A percentile compares a stretch with the other conserved stretches of the same genome.
Conservation (phyloP, 306 rosid species). For the Adenanthera pavonina region DNA sequence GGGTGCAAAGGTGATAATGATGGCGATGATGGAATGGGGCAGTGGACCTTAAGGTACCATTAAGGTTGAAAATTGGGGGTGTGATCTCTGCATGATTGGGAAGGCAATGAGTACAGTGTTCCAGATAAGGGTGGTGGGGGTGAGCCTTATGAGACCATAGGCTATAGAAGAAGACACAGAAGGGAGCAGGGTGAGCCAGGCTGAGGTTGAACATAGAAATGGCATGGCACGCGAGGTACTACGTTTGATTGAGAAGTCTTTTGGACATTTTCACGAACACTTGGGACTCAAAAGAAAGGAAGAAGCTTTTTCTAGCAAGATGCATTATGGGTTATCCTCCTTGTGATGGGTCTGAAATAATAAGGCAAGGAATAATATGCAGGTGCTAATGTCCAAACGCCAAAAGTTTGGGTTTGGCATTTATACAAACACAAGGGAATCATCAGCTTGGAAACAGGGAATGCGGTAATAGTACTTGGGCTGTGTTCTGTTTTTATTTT, state of each 20-base stretch:
- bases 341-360: conserved; percentile 35
- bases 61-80: conserved; percentile 46
- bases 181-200: conserved; percentile 27
- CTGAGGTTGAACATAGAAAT: conserved; percentile 41
- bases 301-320: conserved; percentile 24
- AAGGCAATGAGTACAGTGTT: conserved; percentile 43
- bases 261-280: conserved; percentile 43
- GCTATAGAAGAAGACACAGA: conserved; percentile 35
- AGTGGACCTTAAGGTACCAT: conserved; percentile 47
- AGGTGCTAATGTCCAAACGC: conserved; percentile 43
- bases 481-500: neutral
- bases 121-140: conserved; percentile 31
- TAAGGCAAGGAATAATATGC: conserved; percentile 38
- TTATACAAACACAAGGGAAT: conserved; percentile 50
- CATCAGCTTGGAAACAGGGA: conserved; percentile 31
- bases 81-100: conserved; percentile 49
- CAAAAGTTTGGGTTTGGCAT: conserved; percentile 50
- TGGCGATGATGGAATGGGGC: conserved; percentile 49
- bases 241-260: neutral
- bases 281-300: conserved; percentile 1
- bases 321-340: neutral
- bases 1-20: conserved; percentile 41
- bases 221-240: conserved; percentile 53
- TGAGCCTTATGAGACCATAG: neutral
- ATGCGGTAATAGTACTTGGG: conserved; percentile 9